Evolutionary conservation across 106 monocot genomes (phyloP).

Genomic region (Ottelia alismoides): DNA sequence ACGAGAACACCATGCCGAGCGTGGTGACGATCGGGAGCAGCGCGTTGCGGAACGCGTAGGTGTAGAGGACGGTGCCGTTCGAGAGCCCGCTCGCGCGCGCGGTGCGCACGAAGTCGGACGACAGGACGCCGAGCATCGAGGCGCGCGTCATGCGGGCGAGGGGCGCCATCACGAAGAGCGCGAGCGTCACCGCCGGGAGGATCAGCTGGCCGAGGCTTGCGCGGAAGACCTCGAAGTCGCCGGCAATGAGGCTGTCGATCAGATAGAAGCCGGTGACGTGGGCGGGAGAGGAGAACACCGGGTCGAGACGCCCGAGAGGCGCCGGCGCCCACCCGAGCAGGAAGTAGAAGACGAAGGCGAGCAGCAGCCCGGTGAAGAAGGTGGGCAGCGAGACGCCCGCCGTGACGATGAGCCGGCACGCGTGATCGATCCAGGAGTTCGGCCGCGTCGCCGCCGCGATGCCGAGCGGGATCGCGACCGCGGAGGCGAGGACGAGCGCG

Average conservation of each 20-base stretch:
- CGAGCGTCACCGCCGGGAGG: background rate
- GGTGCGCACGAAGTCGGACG: background rate
- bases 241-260: too few relatives aligned
- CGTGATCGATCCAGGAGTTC: background rate
- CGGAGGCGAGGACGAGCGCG: background rate
- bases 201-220: background rate
- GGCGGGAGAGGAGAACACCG: too few relatives aligned
- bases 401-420: background rate
- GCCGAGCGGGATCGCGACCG: background rate
- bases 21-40: background rate
- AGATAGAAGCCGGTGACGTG: too few relatives aligned
- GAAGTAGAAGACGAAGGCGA: background rate
- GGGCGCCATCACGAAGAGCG: background rate
- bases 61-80: background rate
- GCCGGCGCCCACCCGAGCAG: background rate
- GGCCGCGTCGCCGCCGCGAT: background rate
- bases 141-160: background rate
- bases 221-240: too few relatives aligned
- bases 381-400: background rate
- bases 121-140: background rate
- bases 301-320: slow-evolving; percentile 1
- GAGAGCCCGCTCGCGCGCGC: background rate
- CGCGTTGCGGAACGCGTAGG: background rate
- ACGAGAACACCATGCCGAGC: too few relatives aligned
- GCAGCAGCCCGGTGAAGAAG: background rate